Evolutionary conservation across 2,329 filamentous ascomycete species (phyloP), one percentile per base, ranked within the genome.

Genomic region (Helotiales sp.): DNA sequence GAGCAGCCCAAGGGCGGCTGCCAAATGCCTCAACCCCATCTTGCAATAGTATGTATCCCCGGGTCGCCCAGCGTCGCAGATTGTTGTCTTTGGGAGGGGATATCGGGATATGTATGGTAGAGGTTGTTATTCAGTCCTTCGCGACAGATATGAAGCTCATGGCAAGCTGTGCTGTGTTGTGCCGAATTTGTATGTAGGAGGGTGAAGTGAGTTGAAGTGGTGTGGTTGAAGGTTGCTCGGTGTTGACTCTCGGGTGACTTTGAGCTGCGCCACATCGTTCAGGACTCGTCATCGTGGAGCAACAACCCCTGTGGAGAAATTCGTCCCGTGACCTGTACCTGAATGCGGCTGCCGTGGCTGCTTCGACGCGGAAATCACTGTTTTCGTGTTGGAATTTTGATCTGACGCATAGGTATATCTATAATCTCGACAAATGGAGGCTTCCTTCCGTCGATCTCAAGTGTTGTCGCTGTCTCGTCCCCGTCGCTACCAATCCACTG

Each of bases 1-100:
- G 17, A 75, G 30, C 34, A 76, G 47, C 45, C 63, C 72, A 26
- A 66, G 68, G 10, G 72, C 34, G 24, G 66, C 68, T 62, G 64
- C 68, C 47, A 67, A 68, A 61, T 64, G 61, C 71, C 71, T 52
- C 61, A 43, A 55, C 61, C 30, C 47, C 61, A 63, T 63, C 34
- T 55, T 63, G 34, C n/a, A 15, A 45, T 24, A 37, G 54, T 8
- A n/a, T n/a, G n/a, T n/a, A n/a, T 24, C 34, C 32, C 54, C n/a
- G 54, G 34, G 47, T 37, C 61, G 61, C 47, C 60, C 47, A 43
- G 61, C 47, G 61, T 45, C 34, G 61, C 61, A 63, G 61, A 22
- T 17, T 28, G 15, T 30, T 45, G 34, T 43, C 4, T 4, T 45
- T 26, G 28, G 7, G 5, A 32, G n/a, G 22, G 10, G 6, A 2